Percentiles rank a stretch among this genome's conserved stretches.
Conservation (phyloP, 352 stramenopile species). For the Pythium oligandrum region DNA sequence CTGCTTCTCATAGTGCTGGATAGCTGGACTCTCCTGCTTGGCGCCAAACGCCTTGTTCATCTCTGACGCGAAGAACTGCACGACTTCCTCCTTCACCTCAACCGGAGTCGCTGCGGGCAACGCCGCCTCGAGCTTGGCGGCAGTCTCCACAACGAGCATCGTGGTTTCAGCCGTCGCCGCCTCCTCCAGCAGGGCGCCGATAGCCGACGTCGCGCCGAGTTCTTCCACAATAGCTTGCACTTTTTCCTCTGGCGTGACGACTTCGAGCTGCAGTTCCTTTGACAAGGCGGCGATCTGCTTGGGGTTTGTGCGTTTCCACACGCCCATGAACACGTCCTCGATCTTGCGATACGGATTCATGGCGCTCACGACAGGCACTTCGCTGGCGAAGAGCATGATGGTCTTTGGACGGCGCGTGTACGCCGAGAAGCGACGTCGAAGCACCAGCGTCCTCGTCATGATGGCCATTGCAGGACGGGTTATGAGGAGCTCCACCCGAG, state of each 20-base stretch:
- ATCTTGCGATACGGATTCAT: constrained; percentile 82
- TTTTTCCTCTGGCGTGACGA: constrained; percentile 46
- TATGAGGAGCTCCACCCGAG: too few species aligned
- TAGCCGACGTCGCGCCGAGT: constrained; percentile 42
- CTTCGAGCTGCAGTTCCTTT: constrained; percentile 33
- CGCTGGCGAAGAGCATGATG: constrained; percentile 84
- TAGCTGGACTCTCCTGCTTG: constrained; percentile 56
- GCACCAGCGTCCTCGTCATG: too few species aligned
- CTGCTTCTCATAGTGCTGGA: constrained; percentile 64
- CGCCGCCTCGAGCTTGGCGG: constrained; percentile 37
- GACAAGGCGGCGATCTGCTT: constrained; percentile 46
- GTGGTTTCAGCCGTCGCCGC: constrained; percentile 40
- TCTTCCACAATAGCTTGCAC: constrained; percentile 51
- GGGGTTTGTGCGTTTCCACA: constrained; percentile 80
- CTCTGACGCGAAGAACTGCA: constrained; percentile 67
- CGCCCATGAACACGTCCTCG: constrained; percentile 75
- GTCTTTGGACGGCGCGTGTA: constrained; percentile 13
- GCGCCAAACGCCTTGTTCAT: constrained; percentile 79
- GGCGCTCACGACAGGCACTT: constrained; percentile 78
- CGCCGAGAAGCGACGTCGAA: too few species aligned
- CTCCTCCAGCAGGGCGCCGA: constrained; percentile 55
- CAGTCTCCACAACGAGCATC: constrained; percentile 28
- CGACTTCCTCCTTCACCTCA: constrained; percentile 55
- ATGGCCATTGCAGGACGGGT: too few species aligned
- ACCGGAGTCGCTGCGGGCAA: constrained; percentile 42